Evolutionary conservation across 2,329 filamentous ascomycete genomes (phyloP).

Genomic region (Sporothrix euskadiensis): DNA sequence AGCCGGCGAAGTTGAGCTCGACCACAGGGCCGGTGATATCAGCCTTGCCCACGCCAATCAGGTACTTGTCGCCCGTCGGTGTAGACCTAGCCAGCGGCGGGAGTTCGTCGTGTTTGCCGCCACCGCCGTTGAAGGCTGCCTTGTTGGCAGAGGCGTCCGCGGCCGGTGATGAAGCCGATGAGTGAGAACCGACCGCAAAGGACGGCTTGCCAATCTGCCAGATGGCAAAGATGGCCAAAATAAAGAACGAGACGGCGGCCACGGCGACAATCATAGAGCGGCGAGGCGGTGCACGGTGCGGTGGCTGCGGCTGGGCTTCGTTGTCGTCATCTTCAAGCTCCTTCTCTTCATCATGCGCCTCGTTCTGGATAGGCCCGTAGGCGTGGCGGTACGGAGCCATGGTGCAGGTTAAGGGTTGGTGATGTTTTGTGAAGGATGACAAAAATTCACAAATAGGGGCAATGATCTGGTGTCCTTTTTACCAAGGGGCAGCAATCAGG

Average conservation of each 20-base stretch:
- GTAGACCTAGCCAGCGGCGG: constrained; percentile 33
- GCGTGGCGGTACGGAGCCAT: constrained; percentile 11
- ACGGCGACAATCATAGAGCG: constrained; percentile 29
- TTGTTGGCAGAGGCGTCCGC: background rate
- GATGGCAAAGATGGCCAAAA: constrained; percentile 40
- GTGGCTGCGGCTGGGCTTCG: background rate
- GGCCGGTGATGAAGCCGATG: background rate
- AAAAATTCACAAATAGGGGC: background rate
- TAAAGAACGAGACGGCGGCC: constrained; percentile 39
- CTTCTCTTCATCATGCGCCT: constrained; percentile 16
- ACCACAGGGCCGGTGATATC: constrained; percentile 74
- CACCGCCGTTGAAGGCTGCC: background rate
- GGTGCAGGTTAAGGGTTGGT: background rate
- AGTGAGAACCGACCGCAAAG: background rate
- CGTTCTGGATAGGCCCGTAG: constrained; percentile 1
- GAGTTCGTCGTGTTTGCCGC: background rate
- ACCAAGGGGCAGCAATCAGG: background rate
- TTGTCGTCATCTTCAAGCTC: background rate
- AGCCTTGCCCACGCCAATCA: constrained; percentile 58
- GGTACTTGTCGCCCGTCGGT: constrained; percentile 46
- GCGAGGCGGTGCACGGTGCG: constrained; percentile 30
- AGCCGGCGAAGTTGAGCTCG: constrained; percentile 88
- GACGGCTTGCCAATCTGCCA: constrained; percentile 33
- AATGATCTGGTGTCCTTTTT: background rate
- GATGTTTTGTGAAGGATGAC: background rate